Evolutionary conservation across 2,329 filamentous ascomycete species (phyloP).

Genomic region (Microsporum ferrugineum): DNA sequence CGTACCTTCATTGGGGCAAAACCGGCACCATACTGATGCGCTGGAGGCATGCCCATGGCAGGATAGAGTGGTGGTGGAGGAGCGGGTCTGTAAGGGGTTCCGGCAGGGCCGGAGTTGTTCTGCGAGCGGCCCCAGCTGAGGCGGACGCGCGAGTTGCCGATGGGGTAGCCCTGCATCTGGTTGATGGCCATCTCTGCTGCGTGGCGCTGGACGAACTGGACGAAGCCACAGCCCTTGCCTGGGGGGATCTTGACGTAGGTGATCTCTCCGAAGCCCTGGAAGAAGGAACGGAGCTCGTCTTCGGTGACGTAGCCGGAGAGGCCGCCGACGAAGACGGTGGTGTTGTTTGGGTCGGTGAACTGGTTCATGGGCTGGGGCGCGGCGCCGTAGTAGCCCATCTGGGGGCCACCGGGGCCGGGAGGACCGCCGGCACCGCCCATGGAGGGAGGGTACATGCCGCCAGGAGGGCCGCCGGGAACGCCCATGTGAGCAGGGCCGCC

Average conservation of each 20-base stretch:
- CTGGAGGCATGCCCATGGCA: slow-evolving; percentile 55
- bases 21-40: slow-evolving; percentile 47
- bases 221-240: slow-evolving; percentile 97
- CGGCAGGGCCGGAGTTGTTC: slow-evolving; percentile 95
- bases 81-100: slow-evolving; percentile 91
- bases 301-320: slow-evolving; percentile 97
- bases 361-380: slow-evolving; percentile 85
- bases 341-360: slow-evolving; percentile 99
- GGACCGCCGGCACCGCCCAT: slow-evolving; percentile 50
- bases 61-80: slow-evolving; percentile 67
- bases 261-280: slow-evolving; percentile 98
- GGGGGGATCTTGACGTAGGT: slow-evolving; percentile 99
- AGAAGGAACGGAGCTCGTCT: slow-evolving; percentile 98
- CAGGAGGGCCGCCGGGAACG: slow-evolving; percentile 39
- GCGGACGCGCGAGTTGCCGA: slow-evolving; percentile 94
- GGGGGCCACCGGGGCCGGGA: background rate
- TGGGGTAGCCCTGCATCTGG: slow-evolving; percentile 99
- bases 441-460: slow-evolving; percentile 51
- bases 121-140: slow-evolving; percentile 96
- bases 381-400: slow-evolving; percentile 55
- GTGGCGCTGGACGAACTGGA: slow-evolving; percentile 97
- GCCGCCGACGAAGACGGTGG: slow-evolving; percentile 94
- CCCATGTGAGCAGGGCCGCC: slow-evolving; percentile 39
- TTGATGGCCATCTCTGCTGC: slow-evolving; percentile 99
- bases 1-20: slow-evolving; percentile 57